Base-by-base conservation (phyloP, 208 protist genomes). In the Phytomonas serpens region DNA sequence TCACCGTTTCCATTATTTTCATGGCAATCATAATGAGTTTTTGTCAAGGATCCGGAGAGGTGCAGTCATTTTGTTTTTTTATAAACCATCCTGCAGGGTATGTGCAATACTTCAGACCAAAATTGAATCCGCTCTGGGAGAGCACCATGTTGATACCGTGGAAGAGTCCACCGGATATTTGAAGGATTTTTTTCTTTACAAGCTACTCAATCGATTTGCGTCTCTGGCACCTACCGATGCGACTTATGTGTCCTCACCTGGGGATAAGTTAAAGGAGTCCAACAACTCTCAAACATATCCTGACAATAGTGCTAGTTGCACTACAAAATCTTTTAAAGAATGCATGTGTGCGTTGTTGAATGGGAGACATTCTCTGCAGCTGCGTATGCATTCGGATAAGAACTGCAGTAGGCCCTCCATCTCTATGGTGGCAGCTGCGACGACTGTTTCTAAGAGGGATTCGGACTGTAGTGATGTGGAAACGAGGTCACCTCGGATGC, bases 21-120 rank as follows among this genome's bases (percentile, higher is more conserved):
- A 57, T 57, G 47, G 47, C 7, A 19, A 57, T 57, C 47, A 57
- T 57, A 23, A 57, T 57, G 47, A 57, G 47, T 57, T 57, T 27
- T 27, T 57, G 47, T 57, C 47, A 11, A 57, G 47, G 19, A 57
- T 27, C 23, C 47, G 27, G 47, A 57, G 27, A 27, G 47, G 47
- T 57, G 47, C 47, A 27, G 79, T 79, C 2, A 47, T 97, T 7
- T 85, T 95, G 32, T 93, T 93, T 61, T 95, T 96, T 69, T 92
- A 92, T 77, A 90, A 88, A 29, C 47, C 77, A 13, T 80, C 79
- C 47, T 93, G 91, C 61, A 82, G 67, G 19, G 88, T 87, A 3
- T 95, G 90, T 75, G 67, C 76, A 31, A 71, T 65, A 29, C 82
- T 96, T 32, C 76, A 86, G 1, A 73, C 76, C 3, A 74, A 76